A percentile compares a stretch with the other conserved stretches of the same genome.
phyloP scores from a whole-genome alignment of 768 basidiomycete genomes.

The Psilocybe subaeruginosa region DNA sequence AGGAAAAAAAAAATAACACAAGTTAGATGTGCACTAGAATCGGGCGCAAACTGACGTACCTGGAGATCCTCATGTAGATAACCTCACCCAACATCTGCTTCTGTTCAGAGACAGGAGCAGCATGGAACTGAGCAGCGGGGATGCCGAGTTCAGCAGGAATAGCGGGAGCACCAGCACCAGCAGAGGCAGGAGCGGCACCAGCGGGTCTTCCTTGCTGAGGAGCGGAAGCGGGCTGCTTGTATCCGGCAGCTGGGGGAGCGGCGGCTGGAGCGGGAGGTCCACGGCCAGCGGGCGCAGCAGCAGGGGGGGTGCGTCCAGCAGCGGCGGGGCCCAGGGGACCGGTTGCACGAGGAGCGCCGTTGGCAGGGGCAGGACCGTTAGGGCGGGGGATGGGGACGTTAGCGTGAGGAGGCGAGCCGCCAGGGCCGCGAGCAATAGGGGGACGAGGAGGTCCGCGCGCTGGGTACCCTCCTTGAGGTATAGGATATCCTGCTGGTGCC shows the following conservation, averaged over 20 bases:
- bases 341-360: slow-evolving; percentile 55
- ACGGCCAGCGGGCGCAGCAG: slow-evolving; percentile 33
- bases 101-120: slow-evolving; percentile 82
- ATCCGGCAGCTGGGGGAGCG: slow-evolving; percentile 23
- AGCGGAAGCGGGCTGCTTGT: slow-evolving; percentile 42
- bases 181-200: slow-evolving; percentile 36
- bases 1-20: slow-evolving; percentile 12
- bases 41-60: slow-evolving; percentile 49
- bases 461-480: slow-evolving; percentile 60
- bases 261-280: slow-evolving; percentile 32
- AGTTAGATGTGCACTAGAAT: not conserved
- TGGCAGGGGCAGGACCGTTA: slow-evolving; percentile 60
- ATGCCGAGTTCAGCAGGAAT: slow-evolving; percentile 45
- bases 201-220: slow-evolving; percentile 36
- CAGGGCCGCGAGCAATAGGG: slow-evolving; percentile 67
- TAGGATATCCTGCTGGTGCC: slow-evolving; percentile 72
- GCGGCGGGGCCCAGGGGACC: slow-evolving; percentile 52
- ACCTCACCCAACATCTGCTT: slow-evolving; percentile 99
- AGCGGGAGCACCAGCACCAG: slow-evolving; percentile 46
- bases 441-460: slow-evolving; percentile 63
- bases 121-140: slow-evolving; percentile 51
- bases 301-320: slow-evolving; percentile 35
- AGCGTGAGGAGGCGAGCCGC: slow-evolving; percentile 68
- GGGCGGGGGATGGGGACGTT: slow-evolving; percentile 68
- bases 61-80: slow-evolving; percentile 88